These are phyloP conservation scores for Mycena maculata DNA, from an alignment of 768 basidiomycete genomes.

Conservation along the genomic window DNA sequence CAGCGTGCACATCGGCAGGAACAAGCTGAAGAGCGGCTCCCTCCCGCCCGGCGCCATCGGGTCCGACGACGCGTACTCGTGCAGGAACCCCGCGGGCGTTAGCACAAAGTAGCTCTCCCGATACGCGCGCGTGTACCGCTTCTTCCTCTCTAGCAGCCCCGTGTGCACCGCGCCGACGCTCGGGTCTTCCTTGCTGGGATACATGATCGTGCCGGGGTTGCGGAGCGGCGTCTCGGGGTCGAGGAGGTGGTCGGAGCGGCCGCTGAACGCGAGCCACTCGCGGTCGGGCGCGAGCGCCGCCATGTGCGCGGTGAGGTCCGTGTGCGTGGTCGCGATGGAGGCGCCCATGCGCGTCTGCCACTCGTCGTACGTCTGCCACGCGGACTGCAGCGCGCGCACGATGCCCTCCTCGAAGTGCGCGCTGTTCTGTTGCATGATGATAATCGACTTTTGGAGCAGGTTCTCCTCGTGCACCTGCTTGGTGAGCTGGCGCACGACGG, in stretches of 20 bases:
- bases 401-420: slow-evolving; percentile 98
- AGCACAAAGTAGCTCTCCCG: slow-evolving; percentile 91
- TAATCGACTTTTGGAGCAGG: slow-evolving; percentile 94
- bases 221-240: slow-evolving; percentile 97
- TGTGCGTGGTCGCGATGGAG: slow-evolving; percentile 81
- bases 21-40: slow-evolving; percentile 83
- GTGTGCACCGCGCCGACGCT: slow-evolving; percentile 87
- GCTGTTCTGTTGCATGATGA: slow-evolving; percentile 98
- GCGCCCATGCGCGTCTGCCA: slow-evolving; percentile 86
- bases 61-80: slow-evolving; percentile 88
- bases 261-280: slow-evolving; percentile 97
- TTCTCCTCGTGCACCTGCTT: slow-evolving; percentile 98
- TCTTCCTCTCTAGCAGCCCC: slow-evolving; percentile 94
- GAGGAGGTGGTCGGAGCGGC: slow-evolving; percentile 92
- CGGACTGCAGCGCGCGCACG: slow-evolving; percentile 93
- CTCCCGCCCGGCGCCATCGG: slow-evolving; percentile 61
- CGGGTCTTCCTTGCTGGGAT: slow-evolving; percentile 93
- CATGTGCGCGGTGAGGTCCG: slow-evolving; percentile 77
- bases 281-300: slow-evolving; percentile 83
- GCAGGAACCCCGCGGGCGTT: slow-evolving; percentile 95
- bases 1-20: slow-evolving; percentile 95
- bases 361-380: slow-evolving; percentile 97
- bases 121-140: slow-evolving; percentile 90
- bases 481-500: slow-evolving; percentile 82
- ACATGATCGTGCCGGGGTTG: slow-evolving; percentile 79